Base-by-base conservation (phyloP, 495 filamentous ascomycete genomes). In the Penicillium turbatum region DNA sequence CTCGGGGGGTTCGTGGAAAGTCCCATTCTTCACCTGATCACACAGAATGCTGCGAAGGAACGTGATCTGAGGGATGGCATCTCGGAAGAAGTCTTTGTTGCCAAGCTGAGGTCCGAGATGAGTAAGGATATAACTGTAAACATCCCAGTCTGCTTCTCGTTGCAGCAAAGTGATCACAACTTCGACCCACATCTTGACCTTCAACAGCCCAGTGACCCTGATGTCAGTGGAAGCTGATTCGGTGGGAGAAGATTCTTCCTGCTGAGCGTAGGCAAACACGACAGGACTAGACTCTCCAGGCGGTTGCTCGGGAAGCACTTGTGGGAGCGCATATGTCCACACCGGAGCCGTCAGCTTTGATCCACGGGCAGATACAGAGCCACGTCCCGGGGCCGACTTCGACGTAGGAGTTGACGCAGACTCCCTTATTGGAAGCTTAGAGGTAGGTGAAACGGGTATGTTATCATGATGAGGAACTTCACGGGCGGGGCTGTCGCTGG, bases 71-170 rank as follows among this genome's bases (percentile, higher is more conserved):
- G 81, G 76, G 11, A 85, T 79, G 8, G 86, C 81, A 41, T 79
- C 83, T 45, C 68, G 74, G 68, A 97, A 97, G 6, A 96, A 73
- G n/a, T 87, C 83, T 56, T 90, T 88, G 63, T 97, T 97, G 61
- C 85, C 85, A 31, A 99, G 78, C 62, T 97, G 92, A 21, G 86
- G 85, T 11, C 88, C 85, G n/a, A 96, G 72, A 65, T 96, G 88
- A 11, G 88, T 86, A 11, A 97, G 77, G 27, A 93, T 80, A 65
- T 90, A 96, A 70, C 88, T 92, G 76, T 95, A 96, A 1, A 96
- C 73, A 68, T 97, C 91, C 95, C 95, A 99, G 46, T 96, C 87
- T 27, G 82, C 82, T 41, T 86, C 87, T 36, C 87, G 75, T 57
- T 89, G 84, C 29, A 99, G 72, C 16, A 95, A 71, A 2, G 78